phyloP scores from a whole-genome alignment of 2,329 filamentous ascomycete species.

The Trichoderma sp. region DNA sequence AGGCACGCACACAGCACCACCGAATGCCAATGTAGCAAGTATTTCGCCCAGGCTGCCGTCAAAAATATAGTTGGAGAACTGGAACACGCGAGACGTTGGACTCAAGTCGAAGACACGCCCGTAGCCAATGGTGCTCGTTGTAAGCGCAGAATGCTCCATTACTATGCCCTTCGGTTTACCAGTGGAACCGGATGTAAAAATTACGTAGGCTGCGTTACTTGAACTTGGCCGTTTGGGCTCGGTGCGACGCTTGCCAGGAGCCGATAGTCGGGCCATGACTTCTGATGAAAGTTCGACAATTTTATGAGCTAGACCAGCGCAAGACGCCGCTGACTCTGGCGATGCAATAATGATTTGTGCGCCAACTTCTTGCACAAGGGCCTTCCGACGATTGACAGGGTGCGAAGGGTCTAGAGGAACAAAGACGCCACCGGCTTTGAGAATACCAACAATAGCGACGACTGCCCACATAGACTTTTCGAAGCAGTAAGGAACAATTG shows the following conservation, averaged over 20 bases:
- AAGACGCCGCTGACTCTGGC: background rate
- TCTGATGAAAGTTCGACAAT: conserved; percentile 9
- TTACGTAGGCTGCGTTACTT: conserved; percentile 15
- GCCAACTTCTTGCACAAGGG: conserved; percentile 25
- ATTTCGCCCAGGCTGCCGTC: conserved; percentile 19
- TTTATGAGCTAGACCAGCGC: background rate
- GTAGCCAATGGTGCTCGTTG: conserved; percentile 2
- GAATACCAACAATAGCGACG: conserved; percentile 35
- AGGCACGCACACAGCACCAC: conserved; percentile 16
- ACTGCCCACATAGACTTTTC: conserved; percentile 33
- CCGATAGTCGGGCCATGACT: conserved; percentile 4
- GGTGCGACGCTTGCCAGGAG: background rate
- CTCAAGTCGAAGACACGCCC: background rate
- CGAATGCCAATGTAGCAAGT: background rate
- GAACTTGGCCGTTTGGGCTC: background rate
- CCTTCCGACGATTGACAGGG: conserved; percentile 10
- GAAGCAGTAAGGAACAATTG: conserved; percentile 26
- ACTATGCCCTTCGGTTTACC: conserved; percentile 25
- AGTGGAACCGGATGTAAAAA: conserved; percentile 15
- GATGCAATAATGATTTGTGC: conserved; percentile 28
- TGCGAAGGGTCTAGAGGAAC: conserved; percentile 36
- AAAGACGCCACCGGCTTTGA: conserved; percentile 37
- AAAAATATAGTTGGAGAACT: conserved; percentile 26
- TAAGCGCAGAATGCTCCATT: conserved; percentile 17
- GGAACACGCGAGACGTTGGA: background rate